Conservation (phyloP, 2,329 filamentous ascomycete species). For the Alternaria ventricosa region DNA sequence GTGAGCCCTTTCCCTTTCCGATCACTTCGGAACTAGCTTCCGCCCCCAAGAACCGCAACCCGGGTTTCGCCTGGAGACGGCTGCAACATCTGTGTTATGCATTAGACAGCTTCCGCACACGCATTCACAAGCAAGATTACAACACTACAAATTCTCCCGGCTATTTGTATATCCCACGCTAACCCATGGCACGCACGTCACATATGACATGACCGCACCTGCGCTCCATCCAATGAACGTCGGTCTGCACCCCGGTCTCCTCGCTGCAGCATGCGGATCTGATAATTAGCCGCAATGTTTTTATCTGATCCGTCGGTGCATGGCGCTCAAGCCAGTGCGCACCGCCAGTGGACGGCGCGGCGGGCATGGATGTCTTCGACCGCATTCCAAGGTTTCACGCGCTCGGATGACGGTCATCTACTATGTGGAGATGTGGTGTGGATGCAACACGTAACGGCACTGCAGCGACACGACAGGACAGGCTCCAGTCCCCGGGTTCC, state of each 20-base stretch:
- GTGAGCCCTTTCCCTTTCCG: not conserved
- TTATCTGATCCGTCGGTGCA: slow-evolving; percentile 17
- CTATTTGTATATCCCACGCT: not conserved
- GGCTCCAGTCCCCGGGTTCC: too few species aligned
- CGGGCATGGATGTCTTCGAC: not conserved
- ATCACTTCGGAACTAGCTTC: not conserved
- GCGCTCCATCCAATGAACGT: slow-evolving; percentile 1
- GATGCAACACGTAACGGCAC: slow-evolving; percentile 25
- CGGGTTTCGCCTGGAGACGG: not conserved
- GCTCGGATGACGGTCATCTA: slow-evolving; percentile 21
- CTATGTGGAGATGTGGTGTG: slow-evolving; percentile 7
- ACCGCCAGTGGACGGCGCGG: not conserved
- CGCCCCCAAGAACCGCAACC: not conserved
- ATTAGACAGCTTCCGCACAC: slow-evolving; percentile 7
- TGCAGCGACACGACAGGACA: slow-evolving; percentile 5
- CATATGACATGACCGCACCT: not conserved
- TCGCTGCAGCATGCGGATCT: slow-evolving; percentile 39
- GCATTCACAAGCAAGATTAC: not conserved
- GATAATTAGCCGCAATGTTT: slow-evolving; percentile 36
- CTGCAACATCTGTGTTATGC: not conserved
- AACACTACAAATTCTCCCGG: not conserved
- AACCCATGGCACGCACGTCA: slow-evolving; percentile 16
- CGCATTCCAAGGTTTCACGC: slow-evolving; percentile 4
- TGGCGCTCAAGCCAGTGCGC: slow-evolving; percentile 6
- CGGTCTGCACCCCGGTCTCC: not conserved